Evolutionary conservation across 1,284 basidiomycete species (phyloP), one percentile per base, ranked within the genome.

Genomic region (Ceratobasidium papillatum): DNA sequence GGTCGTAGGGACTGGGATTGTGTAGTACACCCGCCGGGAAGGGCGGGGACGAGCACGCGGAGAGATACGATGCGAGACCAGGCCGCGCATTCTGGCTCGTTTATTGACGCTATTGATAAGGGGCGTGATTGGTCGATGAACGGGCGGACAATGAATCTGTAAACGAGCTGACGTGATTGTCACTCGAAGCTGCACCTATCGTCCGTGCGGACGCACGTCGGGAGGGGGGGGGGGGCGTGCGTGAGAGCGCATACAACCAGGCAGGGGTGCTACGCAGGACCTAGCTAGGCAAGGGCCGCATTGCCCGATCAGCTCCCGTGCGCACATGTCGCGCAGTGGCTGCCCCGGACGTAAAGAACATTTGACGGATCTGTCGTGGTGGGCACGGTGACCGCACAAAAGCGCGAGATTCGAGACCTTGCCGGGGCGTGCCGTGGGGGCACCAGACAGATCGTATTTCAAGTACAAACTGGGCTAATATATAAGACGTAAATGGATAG

Each of bases 81-180:
- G 14, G 27, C 36, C 52, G 52, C 66, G 34, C n/a, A n/a, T n/a
- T n/a, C n/a, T n/a, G 25, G 36, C n/a, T 59, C 56, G 56, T 9
- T 22, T 17, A 4, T 49, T 9, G 5, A 22, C 4, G 51, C 12
- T 59, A n/a, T n/a, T 25, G 62, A 64, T 64, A 64, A 64, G 58
- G 61, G 22, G 32, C 7, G 27, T 56, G 52, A 56, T 56, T 56
- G 52, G 52, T 22, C 12, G 47, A 1, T 17, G 22, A 14, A 62
- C 14, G 62, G 43, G 45, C 65, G 51, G 63, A 65, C 63, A 65
- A 51, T 65, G 63, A 68, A 56, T 27, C 25, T 25, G 65, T 69
- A 51, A 58, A 30, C 3, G 7, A n/a, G 52, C 52, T 58, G 52
- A 69, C 52, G 66, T 30, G 66, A 58, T 51, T 41, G 12, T 8